Evolutionary conservation across 495 filamentous ascomycete species (phyloP), one percentile per base, ranked within the genome.

Genomic region (Hyaloscypha finlandica): DNA sequence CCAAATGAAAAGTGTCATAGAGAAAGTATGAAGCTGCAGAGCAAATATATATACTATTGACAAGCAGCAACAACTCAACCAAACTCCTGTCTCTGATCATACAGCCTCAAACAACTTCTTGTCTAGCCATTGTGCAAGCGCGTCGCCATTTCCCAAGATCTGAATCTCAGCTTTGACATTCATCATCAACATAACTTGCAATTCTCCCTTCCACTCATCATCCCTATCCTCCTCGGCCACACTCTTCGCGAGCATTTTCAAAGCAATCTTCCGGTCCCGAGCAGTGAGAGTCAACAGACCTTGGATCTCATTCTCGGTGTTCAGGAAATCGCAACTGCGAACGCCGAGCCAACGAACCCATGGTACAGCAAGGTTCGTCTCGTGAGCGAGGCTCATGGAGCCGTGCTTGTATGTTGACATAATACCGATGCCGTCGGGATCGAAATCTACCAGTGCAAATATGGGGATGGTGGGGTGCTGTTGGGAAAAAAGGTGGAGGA

Each of bases 111-210:
- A 12, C 33, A 73, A 58, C 35, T 70, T 70, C 51, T 45, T 68
- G 65, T 91, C 83, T 61, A 95, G 78, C 91, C 92, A 94, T 1
- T 72, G 63, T 19, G 85, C 84, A 42, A 95, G 74, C 16, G 88
- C 84, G 0, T 83, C 82, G 31, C 77, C 74, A 22, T 85, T 80
- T 66, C 92, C 92, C 61, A 97, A 79, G 9, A 90, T 81, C 78
- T 99, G 92, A 67, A 95, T 94, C 77, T 99, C 95, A 2, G 89
- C 92, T 74, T 99, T 99, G 60, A 92, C 66, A 70, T 91, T 90
- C 60, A 96, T 73, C 80, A 96, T 86, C 56, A 98, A 75, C 93
- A 98, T 97, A 5, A 83, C 76, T 77, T 96, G 94, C 69, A 98
- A 72, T 71, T 95, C 92, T 12, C 74, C 72, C 54, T 84, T 81